phyloP scores from a whole-genome alignment of 1,139 yeast genomes.

The Lodderomyces metapsilosis region DNA sequence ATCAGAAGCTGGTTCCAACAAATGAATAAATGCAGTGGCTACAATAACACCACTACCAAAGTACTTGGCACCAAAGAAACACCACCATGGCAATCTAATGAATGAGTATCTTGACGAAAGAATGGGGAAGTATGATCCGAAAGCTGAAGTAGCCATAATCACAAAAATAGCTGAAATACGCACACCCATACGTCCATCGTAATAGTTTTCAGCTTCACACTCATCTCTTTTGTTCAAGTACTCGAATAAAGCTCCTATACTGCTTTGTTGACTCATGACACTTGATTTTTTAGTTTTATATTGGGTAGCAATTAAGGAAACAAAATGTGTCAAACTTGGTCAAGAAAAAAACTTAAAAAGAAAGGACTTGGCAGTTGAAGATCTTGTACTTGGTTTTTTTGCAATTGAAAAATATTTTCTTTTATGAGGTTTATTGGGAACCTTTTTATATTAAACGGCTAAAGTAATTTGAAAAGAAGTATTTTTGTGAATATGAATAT shows the following conservation, averaged over 20 bases:
- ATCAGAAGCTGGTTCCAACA: slow-evolving; percentile 75
- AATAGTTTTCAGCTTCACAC: slow-evolving; percentile 38
- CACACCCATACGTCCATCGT: slow-evolving; percentile 52
- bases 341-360: too few species aligned
- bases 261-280: slow-evolving; percentile 7
- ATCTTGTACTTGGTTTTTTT: too few species aligned
- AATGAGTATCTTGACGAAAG: slow-evolving; percentile 54
- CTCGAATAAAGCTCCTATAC: slow-evolving; percentile 10
- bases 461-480: too few species aligned
- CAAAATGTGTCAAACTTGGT: too few species aligned
- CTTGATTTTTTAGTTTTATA: not conserved
- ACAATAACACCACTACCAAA: slow-evolving; percentile 93
- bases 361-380: too few species aligned
- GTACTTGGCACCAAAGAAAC: slow-evolving; percentile 71
- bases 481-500: not conserved
- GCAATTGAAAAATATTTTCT: not conserved
- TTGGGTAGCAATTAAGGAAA: too few species aligned
- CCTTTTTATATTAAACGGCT: not conserved
- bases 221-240: slow-evolving; percentile 27
- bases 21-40: slow-evolving; percentile 85
- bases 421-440: too few species aligned
- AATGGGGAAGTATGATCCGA: slow-evolving; percentile 62
- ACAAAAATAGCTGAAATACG: slow-evolving; percentile 75
- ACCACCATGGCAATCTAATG: slow-evolving; percentile 55
- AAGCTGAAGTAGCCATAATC: slow-evolving; percentile 53